Percentiles rank a stretch among this genome's conserved stretches.
Conservation (phyloP, 495 filamentous ascomycete species). For the Chaetomium cochliodes region DNA sequence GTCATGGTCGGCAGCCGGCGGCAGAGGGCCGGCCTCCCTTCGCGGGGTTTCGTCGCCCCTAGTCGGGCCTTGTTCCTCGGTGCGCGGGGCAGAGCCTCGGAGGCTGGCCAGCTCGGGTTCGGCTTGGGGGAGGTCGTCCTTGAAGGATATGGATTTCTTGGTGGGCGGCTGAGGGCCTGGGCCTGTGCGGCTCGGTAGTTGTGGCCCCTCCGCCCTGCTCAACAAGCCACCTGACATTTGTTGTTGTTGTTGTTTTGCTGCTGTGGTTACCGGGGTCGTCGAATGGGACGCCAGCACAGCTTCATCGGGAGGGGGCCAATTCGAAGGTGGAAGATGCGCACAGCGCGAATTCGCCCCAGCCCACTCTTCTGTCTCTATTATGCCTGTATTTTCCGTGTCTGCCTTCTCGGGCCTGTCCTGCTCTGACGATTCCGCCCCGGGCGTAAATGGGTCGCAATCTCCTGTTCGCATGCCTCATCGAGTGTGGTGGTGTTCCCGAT, state of each 20-base stretch:
- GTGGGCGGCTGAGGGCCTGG: conserved; percentile 6
- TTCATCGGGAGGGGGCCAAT: conserved; percentile 21
- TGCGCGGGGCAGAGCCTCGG: neutral
- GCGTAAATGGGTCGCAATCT: neutral
- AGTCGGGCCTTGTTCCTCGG: neutral
- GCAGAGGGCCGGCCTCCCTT: conserved; percentile 1
- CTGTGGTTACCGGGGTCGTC: conserved; percentile 8
- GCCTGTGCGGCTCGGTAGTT: conserved; percentile 21
- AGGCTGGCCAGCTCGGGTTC: neutral
- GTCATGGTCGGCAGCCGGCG: conserved; percentile 17
- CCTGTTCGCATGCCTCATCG: conserved; percentile 14
- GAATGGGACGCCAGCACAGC: conserved; percentile 17
- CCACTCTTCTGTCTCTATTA: neutral
- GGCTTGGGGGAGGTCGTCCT: conserved; percentile 7
- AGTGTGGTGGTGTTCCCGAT: conserved; percentile 13
- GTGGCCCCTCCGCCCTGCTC: conserved; percentile 24
- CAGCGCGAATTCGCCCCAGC: neutral
- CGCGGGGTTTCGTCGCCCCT: conserved; percentile 10
- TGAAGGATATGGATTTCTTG: conserved; percentile 23
- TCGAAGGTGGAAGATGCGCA: neutral
- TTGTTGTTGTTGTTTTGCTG: conserved; percentile 26
- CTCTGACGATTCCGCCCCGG: neutral
- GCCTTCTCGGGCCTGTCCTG: neutral
- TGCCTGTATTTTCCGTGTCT: too few species aligned
- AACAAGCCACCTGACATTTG: conserved; percentile 32